Base-by-base conservation (phyloP, 805 yeast genomes). In the baker's yeast (Saccharomyces cerevisiae) region DNA sequence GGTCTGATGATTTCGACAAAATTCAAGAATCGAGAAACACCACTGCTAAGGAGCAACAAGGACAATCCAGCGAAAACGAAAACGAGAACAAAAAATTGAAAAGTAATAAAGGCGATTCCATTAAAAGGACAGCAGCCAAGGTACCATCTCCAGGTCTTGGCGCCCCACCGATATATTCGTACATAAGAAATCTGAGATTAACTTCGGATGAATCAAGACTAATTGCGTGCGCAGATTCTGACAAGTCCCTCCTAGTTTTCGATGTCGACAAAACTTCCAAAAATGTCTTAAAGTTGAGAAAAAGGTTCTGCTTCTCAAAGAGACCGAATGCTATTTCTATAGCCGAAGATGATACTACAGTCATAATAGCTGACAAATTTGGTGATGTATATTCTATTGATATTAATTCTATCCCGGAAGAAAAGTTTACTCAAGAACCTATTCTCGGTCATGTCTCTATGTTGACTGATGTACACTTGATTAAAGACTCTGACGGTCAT, bases 371-470 rank as follows among this genome's bases (percentile, higher is more conserved):
- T 22, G 99, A 94, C 69, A 94, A 94, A 73, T 94, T 92, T 67
- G 99, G 99, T 49, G 99, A 94, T 70, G 97, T 90, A 5, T 94
- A 88, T 68, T 69, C 78, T 1, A 74, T 89, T 41, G 72, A 77
- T 2, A 70, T 82, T 29, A 72, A 72, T 24, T 65, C 67, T 30
- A 53, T 55, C 3, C 68, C 63, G 43, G 76, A 77, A 3, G 80
- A 78, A 48, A 68, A 81, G 11, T 36, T 36, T 10, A 36, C 43
- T 36, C 43, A 36, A 47, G 78, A 74, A 41, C 97, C 97, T 2
- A 76, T 92, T 6, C 73, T 92, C 52, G 99, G 99, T 6, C 99
- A 94, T 70, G 98, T 94, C 4, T 91, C 97, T 2, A 89, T 94
- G 97, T 78, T 94, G 57, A 87, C 96, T n/a, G 89, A 84, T 58